Percentiles rank a stretch among this genome's conserved stretches.
Evolutionary conservation across 352 stramenopile species (phyloP).

Genomic region (Phytophthora pluvialis): DNA sequence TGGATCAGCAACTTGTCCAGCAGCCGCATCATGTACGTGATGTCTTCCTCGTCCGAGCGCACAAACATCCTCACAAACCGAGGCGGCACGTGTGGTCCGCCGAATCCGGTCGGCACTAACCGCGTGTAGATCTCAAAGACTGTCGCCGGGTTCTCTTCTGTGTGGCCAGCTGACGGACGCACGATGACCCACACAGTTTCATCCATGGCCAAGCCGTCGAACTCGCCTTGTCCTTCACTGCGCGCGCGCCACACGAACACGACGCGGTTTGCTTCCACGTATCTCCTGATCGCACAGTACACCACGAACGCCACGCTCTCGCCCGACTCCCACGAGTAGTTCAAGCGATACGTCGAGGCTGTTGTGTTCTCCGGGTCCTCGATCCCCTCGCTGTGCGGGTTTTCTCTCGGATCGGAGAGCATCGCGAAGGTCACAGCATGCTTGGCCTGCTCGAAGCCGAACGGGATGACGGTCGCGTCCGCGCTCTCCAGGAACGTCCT

Average conservation of each 20-base stretch:
- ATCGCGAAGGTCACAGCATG: slow-evolving; percentile 27
- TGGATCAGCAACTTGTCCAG: slow-evolving; percentile 30
- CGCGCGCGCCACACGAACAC: slow-evolving; percentile 60
- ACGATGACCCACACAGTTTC: slow-evolving; percentile 58
- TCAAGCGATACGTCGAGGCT: slow-evolving; percentile 26
- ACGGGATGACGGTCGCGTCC: slow-evolving; percentile 25
- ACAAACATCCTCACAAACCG: slow-evolving; percentile 37
- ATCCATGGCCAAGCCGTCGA: slow-evolving; percentile 53
- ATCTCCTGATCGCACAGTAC: slow-evolving; percentile 48
- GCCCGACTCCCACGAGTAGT: slow-evolving; percentile 33
- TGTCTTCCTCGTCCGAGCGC: slow-evolving; percentile 34
- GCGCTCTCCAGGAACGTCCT: slow-evolving; percentile 34
- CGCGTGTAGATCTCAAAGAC: slow-evolving; percentile 33
- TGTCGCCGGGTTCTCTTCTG: slow-evolving; percentile 19
- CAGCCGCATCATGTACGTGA: slow-evolving; percentile 34
- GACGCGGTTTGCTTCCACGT: slow-evolving; percentile 47
- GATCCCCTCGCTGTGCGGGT: slow-evolving; percentile 25
- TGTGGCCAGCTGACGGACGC: slow-evolving; percentile 19
- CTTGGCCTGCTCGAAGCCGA: slow-evolving; percentile 25
- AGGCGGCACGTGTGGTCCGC: slow-evolving; percentile 21
- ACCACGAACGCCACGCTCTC: slow-evolving; percentile 27
- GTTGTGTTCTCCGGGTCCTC: slow-evolving; percentile 28
- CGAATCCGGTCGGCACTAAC: slow-evolving; percentile 32
- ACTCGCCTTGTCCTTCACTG: slow-evolving; percentile 45
- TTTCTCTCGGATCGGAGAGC: slow-evolving; percentile 27